Conservation (phyloP, 257 asterid genomes). For the Forsythia viridissima region DNA sequence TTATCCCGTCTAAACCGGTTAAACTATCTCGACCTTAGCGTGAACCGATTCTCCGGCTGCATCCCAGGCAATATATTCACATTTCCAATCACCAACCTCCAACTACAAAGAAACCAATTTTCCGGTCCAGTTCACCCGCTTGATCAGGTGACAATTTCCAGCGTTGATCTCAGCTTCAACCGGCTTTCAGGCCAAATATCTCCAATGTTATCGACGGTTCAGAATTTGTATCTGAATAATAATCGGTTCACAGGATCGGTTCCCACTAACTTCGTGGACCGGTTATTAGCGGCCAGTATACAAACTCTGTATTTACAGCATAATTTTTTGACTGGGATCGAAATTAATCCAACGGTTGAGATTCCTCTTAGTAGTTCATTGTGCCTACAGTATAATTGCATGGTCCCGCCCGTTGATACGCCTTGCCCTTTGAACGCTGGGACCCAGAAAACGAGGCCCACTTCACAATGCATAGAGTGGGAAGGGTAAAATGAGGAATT, state of each 20-base stretch:
- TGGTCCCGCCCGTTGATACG: constrained; percentile 79
- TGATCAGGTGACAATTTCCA: constrained; percentile 52
- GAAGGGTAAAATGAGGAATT: constrained; percentile 49
- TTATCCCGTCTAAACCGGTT: constrained; percentile 50
- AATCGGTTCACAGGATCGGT: constrained; percentile 87
- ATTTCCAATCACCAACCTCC: constrained; percentile 64
- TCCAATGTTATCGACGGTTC: constrained; percentile 69
- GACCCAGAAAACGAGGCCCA: constrained; percentile 76
- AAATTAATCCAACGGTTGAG: constrained; percentile 71
- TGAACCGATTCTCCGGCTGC: constrained; percentile 69
- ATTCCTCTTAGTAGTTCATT: constrained; percentile 74
- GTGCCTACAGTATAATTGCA: constrained; percentile 90
- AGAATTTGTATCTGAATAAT: constrained; percentile 71
- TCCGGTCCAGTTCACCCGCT: constrained; percentile 60
- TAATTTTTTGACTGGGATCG: constrained; percentile 78
- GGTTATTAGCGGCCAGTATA: constrained; percentile 61
- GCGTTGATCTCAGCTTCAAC: constrained; percentile 84
- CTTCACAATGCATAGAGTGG: constrained; percentile 70
- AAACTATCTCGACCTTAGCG: constrained; percentile 70
- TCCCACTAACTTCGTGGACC: constrained; percentile 69
- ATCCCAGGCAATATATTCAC: constrained; percentile 56
- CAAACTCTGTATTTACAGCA: constrained; percentile 73
- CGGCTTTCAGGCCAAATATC: constrained; percentile 75
- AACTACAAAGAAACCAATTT: constrained; percentile 73
- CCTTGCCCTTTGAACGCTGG: constrained; percentile 91